Percentiles rank a stretch among this genome's conserved stretches.
Evolutionary conservation across 305 asterid species (phyloP).

Genomic region (Nicotiana rustica): DNA sequence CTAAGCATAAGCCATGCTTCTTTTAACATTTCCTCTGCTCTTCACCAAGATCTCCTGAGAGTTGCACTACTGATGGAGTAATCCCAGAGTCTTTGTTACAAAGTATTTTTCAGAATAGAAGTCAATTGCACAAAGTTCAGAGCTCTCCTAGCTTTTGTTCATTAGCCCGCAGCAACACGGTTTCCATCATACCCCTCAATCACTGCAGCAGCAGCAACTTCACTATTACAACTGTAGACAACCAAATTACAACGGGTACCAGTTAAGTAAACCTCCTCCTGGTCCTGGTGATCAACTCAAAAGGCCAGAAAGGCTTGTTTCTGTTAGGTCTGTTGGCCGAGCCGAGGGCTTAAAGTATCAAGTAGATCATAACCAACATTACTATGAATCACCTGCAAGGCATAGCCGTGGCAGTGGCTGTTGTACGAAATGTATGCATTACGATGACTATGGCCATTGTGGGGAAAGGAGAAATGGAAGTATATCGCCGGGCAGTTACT

Average conservation of each 20-base stretch:
- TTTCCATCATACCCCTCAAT: constrained; percentile 30
- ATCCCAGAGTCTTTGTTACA: constrained; percentile 35
- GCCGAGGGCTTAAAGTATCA: constrained; percentile 60
- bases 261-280: constrained; percentile 44
- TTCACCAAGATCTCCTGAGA: constrained; percentile 63
- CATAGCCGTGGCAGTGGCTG: constrained; percentile 49
- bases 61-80: constrained; percentile 51
- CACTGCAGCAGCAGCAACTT: background rate
- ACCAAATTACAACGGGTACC: constrained; percentile 38
- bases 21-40: constrained; percentile 53
- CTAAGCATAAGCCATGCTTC: constrained; percentile 20
- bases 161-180: constrained; percentile 39
- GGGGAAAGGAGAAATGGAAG: constrained; percentile 47
- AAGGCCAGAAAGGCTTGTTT: constrained; percentile 54
- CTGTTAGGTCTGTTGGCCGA: constrained; percentile 62
- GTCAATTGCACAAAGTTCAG: constrained; percentile 62
- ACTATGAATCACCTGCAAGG: constrained; percentile 45
- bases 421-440: constrained; percentile 45
- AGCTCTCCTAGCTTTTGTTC: constrained; percentile 74
- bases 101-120: constrained; percentile 34
- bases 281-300: constrained; percentile 41
- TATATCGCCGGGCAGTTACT: constrained; percentile 29
- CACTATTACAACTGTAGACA: constrained; percentile 40
- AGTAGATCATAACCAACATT: constrained; percentile 50
- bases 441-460: constrained; percentile 47